Percentiles rank a stretch among this genome's conserved stretches.
Evolutionary conservation across 805 yeast species (phyloP).

Genomic region (Candida tammaniensis): DNA sequence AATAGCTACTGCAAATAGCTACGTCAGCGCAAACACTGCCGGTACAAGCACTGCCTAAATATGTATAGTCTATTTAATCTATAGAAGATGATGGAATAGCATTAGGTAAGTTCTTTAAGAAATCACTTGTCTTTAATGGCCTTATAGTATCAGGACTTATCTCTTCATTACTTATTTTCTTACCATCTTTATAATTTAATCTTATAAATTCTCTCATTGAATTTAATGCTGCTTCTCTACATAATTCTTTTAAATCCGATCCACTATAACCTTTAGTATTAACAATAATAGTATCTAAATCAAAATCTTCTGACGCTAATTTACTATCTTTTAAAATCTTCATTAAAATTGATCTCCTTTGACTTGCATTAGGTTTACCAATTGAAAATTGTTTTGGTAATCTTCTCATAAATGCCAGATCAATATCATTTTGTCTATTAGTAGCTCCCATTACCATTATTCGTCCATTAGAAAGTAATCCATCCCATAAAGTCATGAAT

Average conservation of each 20-base stretch:
- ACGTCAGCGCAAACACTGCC: not conserved
- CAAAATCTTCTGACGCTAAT: constrained; percentile 54
- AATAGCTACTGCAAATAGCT: not conserved
- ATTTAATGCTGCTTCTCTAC: constrained; percentile 89
- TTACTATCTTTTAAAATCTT: constrained; percentile 66
- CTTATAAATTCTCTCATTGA: constrained; percentile 85
- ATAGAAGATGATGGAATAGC: constrained; percentile 17
- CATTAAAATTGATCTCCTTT: constrained; percentile 67
- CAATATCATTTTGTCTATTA: constrained; percentile 88
- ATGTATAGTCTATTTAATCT: constrained; percentile 11
- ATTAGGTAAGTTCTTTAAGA: constrained; percentile 35
- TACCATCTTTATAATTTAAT: constrained; percentile 46
- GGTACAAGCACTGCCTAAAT: not conserved
- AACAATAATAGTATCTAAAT: constrained; percentile 55
- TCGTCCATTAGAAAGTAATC: constrained; percentile 72
- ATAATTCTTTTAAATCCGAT: constrained; percentile 84
- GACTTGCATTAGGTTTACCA: constrained; percentile 62
- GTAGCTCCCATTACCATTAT: constrained; percentile 93
- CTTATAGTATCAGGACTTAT: constrained; percentile 44
- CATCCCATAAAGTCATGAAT: constrained; percentile 98
- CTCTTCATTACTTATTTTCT: constrained; percentile 22
- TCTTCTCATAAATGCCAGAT: constrained; percentile 86
- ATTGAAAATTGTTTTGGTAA: constrained; percentile 88
- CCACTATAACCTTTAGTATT: constrained; percentile 74
- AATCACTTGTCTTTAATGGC: constrained; percentile 65